phyloP scores from a whole-genome alignment of 129 eudicot species.

The Deinandra increscens region DNA sequence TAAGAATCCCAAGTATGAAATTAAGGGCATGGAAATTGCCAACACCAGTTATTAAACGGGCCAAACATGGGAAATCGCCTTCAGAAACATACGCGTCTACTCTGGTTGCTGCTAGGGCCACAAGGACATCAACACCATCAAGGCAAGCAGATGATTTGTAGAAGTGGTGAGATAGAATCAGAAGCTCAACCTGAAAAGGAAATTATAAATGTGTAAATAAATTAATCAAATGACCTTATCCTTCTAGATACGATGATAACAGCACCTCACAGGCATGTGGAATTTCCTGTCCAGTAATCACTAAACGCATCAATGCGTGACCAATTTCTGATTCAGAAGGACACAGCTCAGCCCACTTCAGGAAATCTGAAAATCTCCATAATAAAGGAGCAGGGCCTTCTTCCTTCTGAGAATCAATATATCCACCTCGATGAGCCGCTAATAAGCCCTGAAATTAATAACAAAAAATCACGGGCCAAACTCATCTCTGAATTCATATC shows the following conservation, averaged over 20 bases:
- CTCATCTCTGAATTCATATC: constrained; percentile 16
- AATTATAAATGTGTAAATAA: not conserved
- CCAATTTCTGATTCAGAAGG: constrained; percentile 97
- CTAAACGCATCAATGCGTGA: constrained; percentile 94
- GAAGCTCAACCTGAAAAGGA: constrained; percentile 86
- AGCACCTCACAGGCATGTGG: constrained; percentile 98
- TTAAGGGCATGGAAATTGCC: constrained; percentile 97
- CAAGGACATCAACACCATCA: constrained; percentile 98
- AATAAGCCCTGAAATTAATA: constrained; percentile 63
- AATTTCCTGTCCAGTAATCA: constrained; percentile 94
- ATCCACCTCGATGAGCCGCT: constrained; percentile 99
- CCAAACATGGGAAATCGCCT: constrained; percentile 94
- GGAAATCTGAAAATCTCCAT: constrained; percentile 96
- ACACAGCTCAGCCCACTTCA: constrained; percentile 98
- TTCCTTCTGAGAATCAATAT: constrained; percentile 95
- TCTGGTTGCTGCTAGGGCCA: constrained; percentile 94
- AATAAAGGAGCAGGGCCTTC: constrained; percentile 98
- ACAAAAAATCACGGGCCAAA: not conserved
- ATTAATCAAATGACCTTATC: not conserved
- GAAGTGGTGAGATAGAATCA: constrained; percentile 96
- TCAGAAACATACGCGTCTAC: constrained; percentile 94
- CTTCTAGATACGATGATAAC: constrained; percentile 3
- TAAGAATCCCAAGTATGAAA: constrained; percentile 92
- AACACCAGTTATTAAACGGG: constrained; percentile 95
- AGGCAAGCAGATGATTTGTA: constrained; percentile 96